Percentiles rank a stretch among this genome's conserved stretches.
These are phyloP conservation scores for Monosporozyma aerobia DNA, from an alignment of 805 yeast species.

Conservation along the genomic window DNA sequence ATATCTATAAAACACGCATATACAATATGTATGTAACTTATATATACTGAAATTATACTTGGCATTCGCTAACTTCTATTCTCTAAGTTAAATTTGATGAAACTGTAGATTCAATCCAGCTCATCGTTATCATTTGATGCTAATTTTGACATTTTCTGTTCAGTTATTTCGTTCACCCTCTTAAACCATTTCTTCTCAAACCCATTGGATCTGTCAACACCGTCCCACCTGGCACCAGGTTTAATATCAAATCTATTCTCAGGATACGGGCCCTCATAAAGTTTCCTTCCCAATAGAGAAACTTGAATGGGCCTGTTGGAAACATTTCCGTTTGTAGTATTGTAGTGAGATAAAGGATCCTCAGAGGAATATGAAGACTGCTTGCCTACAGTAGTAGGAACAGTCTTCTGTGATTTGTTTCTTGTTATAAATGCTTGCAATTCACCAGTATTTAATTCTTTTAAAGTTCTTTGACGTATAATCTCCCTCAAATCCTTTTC, in stretches of 20 bases:
- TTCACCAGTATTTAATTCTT: constrained; percentile 31
- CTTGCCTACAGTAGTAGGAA: neutral
- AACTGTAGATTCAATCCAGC: constrained; percentile 10
- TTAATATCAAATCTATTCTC: constrained; percentile 65
- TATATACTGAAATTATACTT: neutral
- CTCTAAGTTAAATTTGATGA: neutral
- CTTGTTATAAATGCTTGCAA: constrained; percentile 26
- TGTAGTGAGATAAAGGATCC: constrained; percentile 48
- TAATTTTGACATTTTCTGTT: constrained; percentile 19
- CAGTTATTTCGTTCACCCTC: constrained; percentile 31
- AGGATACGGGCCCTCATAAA: constrained; percentile 40
- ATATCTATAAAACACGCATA: neutral
- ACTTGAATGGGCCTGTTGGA: constrained; percentile 5
- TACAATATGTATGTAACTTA: neutral
- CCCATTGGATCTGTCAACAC: constrained; percentile 82
- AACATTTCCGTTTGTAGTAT: constrained; percentile 13
- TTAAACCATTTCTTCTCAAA: constrained; percentile 60
- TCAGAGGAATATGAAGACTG: constrained; percentile 28
- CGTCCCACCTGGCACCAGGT: constrained; percentile 89
- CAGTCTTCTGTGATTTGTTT: constrained; percentile 6
- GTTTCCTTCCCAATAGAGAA: constrained; percentile 40
- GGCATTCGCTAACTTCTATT: neutral
- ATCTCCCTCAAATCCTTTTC: constrained; percentile 23
- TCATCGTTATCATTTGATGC: constrained; percentile 35
- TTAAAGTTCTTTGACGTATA: constrained; percentile 28